Base-by-base conservation (phyloP, 257 asterid species). In the Hygrophila difformis region DNA sequence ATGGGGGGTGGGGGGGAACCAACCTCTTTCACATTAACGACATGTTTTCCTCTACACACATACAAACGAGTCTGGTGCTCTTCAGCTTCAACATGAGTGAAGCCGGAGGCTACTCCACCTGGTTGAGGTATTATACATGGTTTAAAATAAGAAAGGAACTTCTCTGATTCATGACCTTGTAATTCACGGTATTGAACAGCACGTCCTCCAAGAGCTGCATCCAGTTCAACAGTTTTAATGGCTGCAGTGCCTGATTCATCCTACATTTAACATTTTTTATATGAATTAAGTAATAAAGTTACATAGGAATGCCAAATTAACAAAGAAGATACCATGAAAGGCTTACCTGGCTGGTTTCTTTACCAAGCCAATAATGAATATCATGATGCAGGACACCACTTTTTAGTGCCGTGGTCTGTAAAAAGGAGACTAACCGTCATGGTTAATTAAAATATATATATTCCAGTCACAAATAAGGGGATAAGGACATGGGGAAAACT, bases 181-280 rank as follows among this genome's bases (percentile, higher is more conserved):
- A 78, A 65, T 83, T 92, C 99, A 57, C 94, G 94, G 63, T 87
- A 92, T 61, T 92, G 99, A 60, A 87, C 94, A 15, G 99, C 99
- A 34, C 97, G 87, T 35, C 97, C 99, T 43, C 95, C 97, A 57
- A 91, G 76, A 44, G 93, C 94, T 62, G 95, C 97, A 64, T 86
- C 99, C 48, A 91, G 59, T 62, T 91, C 97, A 50, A 86, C 69
- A 26, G 95, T 77, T 67, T 86, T 91, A 55, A 86, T 67, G 41
- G 97, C 96, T 49, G 94, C 95, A 53, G 93, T 67, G 8, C 94
- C 94, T 40, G 94, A 75, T 76, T 91, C 99, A 61, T 91, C 97
- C 99, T 91, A 59, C 28, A 39, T 33, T 49, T 2, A 53, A 61
- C 38, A 71, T 55, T 18, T 34, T 39, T 58, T 14, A 38, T 19